A percentile compares a stretch with the other conserved stretches of the same genome.
Conservation (phyloP, 257 asterid species). For the Marsdenia floribunda region DNA sequence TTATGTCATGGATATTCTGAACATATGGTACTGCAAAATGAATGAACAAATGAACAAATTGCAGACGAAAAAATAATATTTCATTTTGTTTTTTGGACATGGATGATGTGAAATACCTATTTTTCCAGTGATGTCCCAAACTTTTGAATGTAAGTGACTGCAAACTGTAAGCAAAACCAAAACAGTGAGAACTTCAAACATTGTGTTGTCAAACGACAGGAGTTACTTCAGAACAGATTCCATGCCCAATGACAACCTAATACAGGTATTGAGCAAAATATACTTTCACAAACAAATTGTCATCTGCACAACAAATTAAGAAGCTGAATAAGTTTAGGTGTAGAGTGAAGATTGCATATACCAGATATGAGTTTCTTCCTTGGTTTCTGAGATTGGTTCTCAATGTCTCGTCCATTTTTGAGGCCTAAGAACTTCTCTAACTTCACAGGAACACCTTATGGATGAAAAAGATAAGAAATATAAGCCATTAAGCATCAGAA, state of each 20-base stretch:
- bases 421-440: constrained; percentile 12
- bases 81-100: background rate
- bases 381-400: constrained; percentile 6
- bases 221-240: background rate
- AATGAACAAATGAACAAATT: background rate
- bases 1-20: constrained; percentile 11
- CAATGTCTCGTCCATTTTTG: constrained; percentile 12
- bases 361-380: background rate
- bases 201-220: background rate
- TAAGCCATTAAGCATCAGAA: background rate
- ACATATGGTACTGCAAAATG: constrained; percentile 26
- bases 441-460: constrained; percentile 27
- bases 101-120: background rate
- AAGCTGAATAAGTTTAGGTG: background rate
- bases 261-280: background rate
- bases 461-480: background rate
- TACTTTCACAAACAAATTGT: background rate
- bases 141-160: constrained; percentile 8
- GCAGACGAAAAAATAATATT: background rate
- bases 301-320: background rate
- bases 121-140: constrained; percentile 20
- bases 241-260: background rate
- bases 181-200: background rate
- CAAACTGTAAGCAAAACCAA: constrained; percentile 15
- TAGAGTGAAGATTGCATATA: background rate